Conservation (phyloP, 2,329 filamentous ascomycete species). For the Penicillium freii region DNA sequence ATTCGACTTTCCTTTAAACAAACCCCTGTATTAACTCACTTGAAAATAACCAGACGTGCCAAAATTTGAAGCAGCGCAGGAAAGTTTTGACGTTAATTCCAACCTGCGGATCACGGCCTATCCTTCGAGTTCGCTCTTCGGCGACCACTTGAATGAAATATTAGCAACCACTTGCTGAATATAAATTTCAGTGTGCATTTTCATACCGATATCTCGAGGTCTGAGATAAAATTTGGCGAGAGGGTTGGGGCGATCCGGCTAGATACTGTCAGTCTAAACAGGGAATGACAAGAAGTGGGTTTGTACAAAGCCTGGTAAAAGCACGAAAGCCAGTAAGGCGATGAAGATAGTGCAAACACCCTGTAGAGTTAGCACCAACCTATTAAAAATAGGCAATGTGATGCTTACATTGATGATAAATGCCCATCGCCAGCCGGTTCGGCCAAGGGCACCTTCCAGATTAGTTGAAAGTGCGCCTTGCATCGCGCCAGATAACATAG, state of each 20-base stretch:
- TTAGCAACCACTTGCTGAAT: background rate
- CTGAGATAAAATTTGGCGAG: background rate
- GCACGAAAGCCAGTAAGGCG: background rate
- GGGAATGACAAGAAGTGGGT: background rate
- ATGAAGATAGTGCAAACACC: background rate
- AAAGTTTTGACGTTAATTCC: background rate
- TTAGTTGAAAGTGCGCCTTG: background rate
- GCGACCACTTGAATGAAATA: background rate
- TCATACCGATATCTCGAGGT: background rate
- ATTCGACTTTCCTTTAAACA: background rate
- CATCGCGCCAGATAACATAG: background rate
- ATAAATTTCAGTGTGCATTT: background rate
- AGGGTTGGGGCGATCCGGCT: background rate
- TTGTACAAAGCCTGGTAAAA: background rate
- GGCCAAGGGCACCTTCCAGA: background rate
- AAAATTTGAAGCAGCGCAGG: background rate
- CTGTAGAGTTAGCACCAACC: background rate
- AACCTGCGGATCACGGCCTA: background rate
- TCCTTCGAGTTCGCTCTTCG: background rate
- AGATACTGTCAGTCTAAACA: background rate
- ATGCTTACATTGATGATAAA: background rate
- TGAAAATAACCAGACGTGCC: background rate
- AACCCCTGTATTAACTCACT: background rate
- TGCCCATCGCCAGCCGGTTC: background rate
- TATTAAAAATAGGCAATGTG: background rate